Base-by-base conservation (phyloP, 169 alveolate species). In the Eimeria sp. region DNA sequence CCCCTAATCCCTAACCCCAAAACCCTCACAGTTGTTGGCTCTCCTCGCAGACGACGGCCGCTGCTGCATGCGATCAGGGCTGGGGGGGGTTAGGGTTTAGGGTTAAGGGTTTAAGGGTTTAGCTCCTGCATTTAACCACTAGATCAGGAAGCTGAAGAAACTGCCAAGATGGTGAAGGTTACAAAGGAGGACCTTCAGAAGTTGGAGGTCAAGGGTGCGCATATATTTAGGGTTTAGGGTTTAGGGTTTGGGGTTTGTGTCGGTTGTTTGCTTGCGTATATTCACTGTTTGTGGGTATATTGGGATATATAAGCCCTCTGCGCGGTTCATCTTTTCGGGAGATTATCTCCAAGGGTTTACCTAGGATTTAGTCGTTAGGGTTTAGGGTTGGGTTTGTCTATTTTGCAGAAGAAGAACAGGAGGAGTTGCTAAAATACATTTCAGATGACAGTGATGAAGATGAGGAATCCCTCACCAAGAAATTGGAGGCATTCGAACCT, bases 401-500 rank as follows among this genome's bases (percentile, higher is more conserved):
- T 51, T 13, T 10, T 80, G 5, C 95, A 87, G 95, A 58, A 89
- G 97, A 86, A 95, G 97, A 95, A 61, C 95, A 95, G 75, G 95
- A 51, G 16, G 91, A 95, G 47, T 34, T 95, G 58, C 76, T 95
- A 47, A 93, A 95, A 76, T 95, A 72, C 65, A n/a, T 95, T 47
- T 94, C 96, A 4, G 92, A 86, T 6, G 97, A 95, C 95, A 87
- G 95, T 58, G 98, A 97, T 51, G 98, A 97, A 10, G 93, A 51
- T 89, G 80, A 63, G 58, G 95, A 80, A 5, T 73, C 82, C 83
- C 95, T 94, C 20, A 63, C 72, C 25, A 86, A 61, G 43, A 94
- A 84, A 34, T 80, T 86, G 47, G 80, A 72, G 54, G 57, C 86
- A 20, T 82, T 94, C 16, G 96, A 94, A 58, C 96, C 96, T 27